These are phyloP conservation scores for Dactylellina cionopaga DNA, from an alignment of 2,329 filamentous ascomycete genomes.

Conservation along the genomic window DNA sequence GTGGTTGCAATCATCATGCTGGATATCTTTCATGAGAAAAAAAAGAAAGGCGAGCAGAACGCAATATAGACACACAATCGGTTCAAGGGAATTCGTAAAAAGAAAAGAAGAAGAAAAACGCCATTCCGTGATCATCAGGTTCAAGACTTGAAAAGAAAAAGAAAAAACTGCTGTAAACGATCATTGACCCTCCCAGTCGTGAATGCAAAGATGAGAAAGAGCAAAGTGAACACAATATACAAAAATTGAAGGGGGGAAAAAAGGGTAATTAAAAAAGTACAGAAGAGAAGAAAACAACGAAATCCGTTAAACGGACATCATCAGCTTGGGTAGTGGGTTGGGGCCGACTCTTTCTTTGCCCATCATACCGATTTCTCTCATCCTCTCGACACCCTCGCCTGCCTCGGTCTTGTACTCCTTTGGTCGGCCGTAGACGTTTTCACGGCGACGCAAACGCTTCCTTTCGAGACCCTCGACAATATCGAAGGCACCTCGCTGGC, in stretches of 20 bases:
- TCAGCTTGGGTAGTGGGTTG: conserved; percentile 54
- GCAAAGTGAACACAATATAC: conserved; percentile 39
- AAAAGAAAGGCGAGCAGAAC: conserved; percentile 3
- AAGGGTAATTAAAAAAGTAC: conserved; percentile 42
- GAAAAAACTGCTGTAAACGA: conserved; percentile 41
- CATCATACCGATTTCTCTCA: conserved; percentile 89
- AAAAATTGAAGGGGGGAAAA: conserved; percentile 58
- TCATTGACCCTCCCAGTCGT: conserved; percentile 50
- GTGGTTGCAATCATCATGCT: conserved; percentile 39
- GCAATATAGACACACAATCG: conserved; percentile 18
- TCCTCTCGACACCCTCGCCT: conserved; percentile 89
- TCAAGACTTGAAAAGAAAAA: conserved; percentile 14
- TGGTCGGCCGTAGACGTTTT: conserved; percentile 89
- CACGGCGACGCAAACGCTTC: conserved; percentile 89
- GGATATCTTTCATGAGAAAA: conserved; percentile 52
- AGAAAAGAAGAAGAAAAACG: conserved; percentile 34
- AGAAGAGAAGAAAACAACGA: conserved; percentile 13
- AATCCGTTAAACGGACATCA: conserved; percentile 55
- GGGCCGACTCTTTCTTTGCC: conserved; percentile 67
- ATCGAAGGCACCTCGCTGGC: conserved; percentile 91
- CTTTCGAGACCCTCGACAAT: conserved; percentile 96
- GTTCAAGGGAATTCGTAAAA: conserved; percentile 44
- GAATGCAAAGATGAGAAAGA: conserved; percentile 26
- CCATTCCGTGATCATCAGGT: conserved; percentile 52
- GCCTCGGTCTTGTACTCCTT: conserved; percentile 77